Base-by-base conservation (phyloP, 192 early-diverging fungal genomes). In the Coemansia sp. region DNA sequence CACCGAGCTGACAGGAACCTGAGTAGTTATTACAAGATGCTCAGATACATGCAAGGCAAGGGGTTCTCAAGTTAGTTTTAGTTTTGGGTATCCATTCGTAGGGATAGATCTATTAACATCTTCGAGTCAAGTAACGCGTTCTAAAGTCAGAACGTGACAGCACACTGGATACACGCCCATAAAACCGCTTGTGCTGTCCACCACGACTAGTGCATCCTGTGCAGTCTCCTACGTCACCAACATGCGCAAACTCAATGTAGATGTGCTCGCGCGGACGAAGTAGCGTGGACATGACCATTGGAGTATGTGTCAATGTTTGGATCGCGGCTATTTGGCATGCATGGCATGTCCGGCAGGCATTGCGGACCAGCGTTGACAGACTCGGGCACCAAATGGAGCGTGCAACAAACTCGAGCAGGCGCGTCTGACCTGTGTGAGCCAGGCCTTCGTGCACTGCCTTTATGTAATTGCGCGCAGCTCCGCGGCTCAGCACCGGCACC, bases 321-420 rank as follows among this genome's bases (percentile, higher is more conserved):
- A 76, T 64, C 0, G 48, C 60, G 0, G 53, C 58, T 2, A 70
- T 23, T 35, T 75, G 73, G 41, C 73, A 74, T 2, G 27, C 39
- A 14, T 60, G 60, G 25, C 73, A 75, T 11, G 15, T 22, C 0
- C 43, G 21, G 3, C 48, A 54, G 0, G 62, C 38, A 0, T 24
- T 1, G 29, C 6, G 29, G 6, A 11, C 37, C 65, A 0, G 57
- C 21, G 9, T 14, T 25, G 52, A 35, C 12, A 2, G 67, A 25
- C 17, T 49, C 3, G 2, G 41, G 0, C 41, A 43, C 41, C 41
- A 43, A 1, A 43, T 43, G 0, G 2, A 1, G 14, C 0, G 25
- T 17, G n/a, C 55, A 63, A 54, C 60, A 63, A 10, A 41, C 14
- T 2, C 19, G 22, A 32, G 29, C 5, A 32, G 29, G 1, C 5